Conservation (phyloP, 108 stramenopile species). For the Skeletonema marinoi region DNA sequence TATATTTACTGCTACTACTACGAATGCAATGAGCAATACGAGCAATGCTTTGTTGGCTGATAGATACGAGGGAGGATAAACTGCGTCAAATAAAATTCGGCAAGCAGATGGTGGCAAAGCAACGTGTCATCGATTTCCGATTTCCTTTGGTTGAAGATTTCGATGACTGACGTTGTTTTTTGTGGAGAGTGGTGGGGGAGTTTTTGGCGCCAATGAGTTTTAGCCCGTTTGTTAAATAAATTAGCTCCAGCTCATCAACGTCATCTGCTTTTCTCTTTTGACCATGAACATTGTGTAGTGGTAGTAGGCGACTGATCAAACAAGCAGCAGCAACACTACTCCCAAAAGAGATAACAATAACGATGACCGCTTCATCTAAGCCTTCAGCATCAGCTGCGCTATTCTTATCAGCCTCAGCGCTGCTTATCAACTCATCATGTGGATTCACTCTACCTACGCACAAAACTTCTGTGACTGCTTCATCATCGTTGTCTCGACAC, state of each 20-base stretch:
- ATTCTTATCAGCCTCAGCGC: background rate
- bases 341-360: background rate
- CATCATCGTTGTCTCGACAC: background rate
- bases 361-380: background rate
- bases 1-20: background rate
- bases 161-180: background rate
- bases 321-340: background rate
- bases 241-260: background rate
- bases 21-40: background rate
- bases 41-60: background rate
- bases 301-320: background rate
- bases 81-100: background rate
- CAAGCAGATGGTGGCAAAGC: no score
- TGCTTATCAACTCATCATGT: background rate
- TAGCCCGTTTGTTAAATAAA: background rate
- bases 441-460: background rate
- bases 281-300: background rate
- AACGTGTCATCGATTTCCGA: no score
- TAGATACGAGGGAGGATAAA: background rate
- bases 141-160: no score
- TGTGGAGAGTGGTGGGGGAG: background rate
- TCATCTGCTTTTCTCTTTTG: background rate
- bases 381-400: background rate
- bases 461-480: background rate
- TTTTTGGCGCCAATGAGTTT: background rate